phyloP scores from a whole-genome alignment of 805 yeast genomes.

The Metschnikowia gelsemii region DNA sequence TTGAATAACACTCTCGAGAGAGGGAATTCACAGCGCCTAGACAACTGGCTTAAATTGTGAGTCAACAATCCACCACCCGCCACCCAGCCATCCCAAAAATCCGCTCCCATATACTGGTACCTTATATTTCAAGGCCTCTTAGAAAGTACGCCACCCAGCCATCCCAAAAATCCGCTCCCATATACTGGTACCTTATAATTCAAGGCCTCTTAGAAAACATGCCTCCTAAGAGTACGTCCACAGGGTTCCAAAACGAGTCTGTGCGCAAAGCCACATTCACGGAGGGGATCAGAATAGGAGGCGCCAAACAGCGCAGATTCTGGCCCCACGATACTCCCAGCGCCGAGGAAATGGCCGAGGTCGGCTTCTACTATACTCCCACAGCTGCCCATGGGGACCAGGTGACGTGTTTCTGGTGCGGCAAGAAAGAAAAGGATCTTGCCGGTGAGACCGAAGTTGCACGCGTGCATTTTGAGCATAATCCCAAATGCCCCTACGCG shows the following conservation, averaged over 20 bases:
- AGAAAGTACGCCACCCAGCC: no score
- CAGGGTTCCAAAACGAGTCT: slow-evolving; percentile 24
- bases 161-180: no score
- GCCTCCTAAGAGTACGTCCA: slow-evolving; percentile 11
- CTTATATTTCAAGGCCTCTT: no score
- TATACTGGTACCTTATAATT: no score
- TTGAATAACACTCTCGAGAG: no score
- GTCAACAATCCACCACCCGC: no score
- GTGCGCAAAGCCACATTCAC: slow-evolving; percentile 26
- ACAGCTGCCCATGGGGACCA: slow-evolving; percentile 45
- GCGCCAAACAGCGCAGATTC: slow-evolving; percentile 21
- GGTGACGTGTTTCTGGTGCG: slow-evolving; percentile 59
- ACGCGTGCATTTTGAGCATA: slow-evolving; percentile 21
- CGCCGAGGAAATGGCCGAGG: slow-evolving; percentile 45
- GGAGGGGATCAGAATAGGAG: slow-evolving; percentile 22
- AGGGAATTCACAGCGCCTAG: no score
- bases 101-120: no score
- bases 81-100: no score
- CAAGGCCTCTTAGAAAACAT: no score
- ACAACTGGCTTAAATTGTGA: no score
- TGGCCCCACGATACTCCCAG: slow-evolving; percentile 26
- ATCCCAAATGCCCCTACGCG: slow-evolving; percentile 21
- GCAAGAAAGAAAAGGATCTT: slow-evolving; percentile 31
- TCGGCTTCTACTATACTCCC: slow-evolving; percentile 64
- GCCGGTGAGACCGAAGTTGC: slow-evolving; percentile 20